These are phyloP conservation scores for Neonectria punicea DNA, from an alignment of 2,329 filamentous ascomycete genomes.

Conservation along the genomic window DNA sequence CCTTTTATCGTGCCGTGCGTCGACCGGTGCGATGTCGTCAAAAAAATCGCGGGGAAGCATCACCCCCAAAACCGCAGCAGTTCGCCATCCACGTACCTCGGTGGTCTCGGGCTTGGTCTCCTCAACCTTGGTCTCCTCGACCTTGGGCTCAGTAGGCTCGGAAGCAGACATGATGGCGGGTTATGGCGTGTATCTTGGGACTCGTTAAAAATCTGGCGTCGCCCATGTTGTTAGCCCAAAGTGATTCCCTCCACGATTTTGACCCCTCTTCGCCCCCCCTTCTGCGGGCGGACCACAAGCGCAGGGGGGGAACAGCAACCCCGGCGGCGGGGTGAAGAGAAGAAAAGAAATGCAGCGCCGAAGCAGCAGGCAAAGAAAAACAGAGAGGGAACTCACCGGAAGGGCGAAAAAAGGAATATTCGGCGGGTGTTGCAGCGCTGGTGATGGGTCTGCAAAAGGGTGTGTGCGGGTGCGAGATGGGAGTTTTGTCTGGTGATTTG, in stretches of 20 bases:
- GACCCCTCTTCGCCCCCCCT: constrained; percentile 18
- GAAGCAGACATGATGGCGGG: constrained; percentile 58
- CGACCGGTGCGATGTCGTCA: constrained; percentile 14
- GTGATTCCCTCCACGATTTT: constrained; percentile 13
- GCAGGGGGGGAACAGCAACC: constrained; percentile 4
- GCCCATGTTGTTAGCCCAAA: constrained; percentile 11
- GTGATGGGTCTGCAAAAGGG: constrained; percentile 10
- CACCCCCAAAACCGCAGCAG: constrained; percentile 2
- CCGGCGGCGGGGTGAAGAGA: constrained; percentile 1
- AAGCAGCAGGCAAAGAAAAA: not conserved
- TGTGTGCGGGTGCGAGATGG: constrained; percentile 10
- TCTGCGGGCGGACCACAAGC: constrained; percentile 8
- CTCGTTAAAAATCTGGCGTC: constrained; percentile 12
- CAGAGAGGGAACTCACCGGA: constrained; percentile 30
- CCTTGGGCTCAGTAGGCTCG: constrained; percentile 65
- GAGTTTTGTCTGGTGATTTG: constrained; percentile 42
- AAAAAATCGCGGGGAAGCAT: constrained; percentile 15
- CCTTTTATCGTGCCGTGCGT: not conserved
- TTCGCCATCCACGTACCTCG: constrained; percentile 38
- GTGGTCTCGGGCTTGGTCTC: constrained; percentile 44
- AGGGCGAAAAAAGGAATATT: constrained; percentile 7
- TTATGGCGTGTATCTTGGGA: constrained; percentile 11
- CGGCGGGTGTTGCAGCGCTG: constrained; percentile 23
- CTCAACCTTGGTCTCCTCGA: constrained; percentile 55
- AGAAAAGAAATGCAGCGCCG: not conserved